These are phyloP conservation scores for Clarireedia hainanense DNA, from an alignment of 2,329 filamentous ascomycete species.

Conservation along the genomic window DNA sequence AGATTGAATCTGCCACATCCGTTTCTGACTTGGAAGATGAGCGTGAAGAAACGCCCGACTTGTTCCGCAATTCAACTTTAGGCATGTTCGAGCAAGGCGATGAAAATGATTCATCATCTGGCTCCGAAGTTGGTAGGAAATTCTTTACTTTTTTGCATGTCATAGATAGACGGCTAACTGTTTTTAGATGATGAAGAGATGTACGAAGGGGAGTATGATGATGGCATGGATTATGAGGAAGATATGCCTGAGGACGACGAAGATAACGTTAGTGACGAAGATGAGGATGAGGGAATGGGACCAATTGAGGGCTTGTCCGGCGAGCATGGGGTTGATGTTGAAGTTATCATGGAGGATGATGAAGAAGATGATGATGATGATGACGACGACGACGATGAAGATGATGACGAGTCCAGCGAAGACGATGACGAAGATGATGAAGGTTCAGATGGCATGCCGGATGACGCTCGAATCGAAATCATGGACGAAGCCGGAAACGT, in stretches of 20 bases:
- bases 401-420: slow-evolving; percentile 37
- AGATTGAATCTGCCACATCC: slow-evolving; percentile 80
- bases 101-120: slow-evolving; percentile 72
- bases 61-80: slow-evolving; percentile 92
- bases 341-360: slow-evolving; percentile 76
- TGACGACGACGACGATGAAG: slow-evolving; percentile 26
- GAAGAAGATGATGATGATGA: slow-evolving; percentile 47
- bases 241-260: slow-evolving; percentile 72
- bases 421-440: slow-evolving; percentile 48
- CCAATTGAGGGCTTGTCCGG: slow-evolving; percentile 69
- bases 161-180: slow-evolving; percentile 23
- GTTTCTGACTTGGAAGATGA: slow-evolving; percentile 82
- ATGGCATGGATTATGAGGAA: slow-evolving; percentile 91
- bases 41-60: slow-evolving; percentile 89
- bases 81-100: slow-evolving; percentile 86
- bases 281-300: slow-evolving; percentile 76
- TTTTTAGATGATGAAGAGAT: slow-evolving; percentile 74
- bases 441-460: slow-evolving; percentile 33
- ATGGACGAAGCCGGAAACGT: slow-evolving; percentile 56
- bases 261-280: slow-evolving; percentile 83
- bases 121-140: slow-evolving; percentile 48
- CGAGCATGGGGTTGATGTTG: slow-evolving; percentile 51
- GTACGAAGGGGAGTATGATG: slow-evolving; percentile 82
- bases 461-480: slow-evolving; percentile 43
- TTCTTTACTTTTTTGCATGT: not conserved